Base-by-base conservation (phyloP, 1,284 basidiomycete species). In the Marasmius fiardii region DNA sequence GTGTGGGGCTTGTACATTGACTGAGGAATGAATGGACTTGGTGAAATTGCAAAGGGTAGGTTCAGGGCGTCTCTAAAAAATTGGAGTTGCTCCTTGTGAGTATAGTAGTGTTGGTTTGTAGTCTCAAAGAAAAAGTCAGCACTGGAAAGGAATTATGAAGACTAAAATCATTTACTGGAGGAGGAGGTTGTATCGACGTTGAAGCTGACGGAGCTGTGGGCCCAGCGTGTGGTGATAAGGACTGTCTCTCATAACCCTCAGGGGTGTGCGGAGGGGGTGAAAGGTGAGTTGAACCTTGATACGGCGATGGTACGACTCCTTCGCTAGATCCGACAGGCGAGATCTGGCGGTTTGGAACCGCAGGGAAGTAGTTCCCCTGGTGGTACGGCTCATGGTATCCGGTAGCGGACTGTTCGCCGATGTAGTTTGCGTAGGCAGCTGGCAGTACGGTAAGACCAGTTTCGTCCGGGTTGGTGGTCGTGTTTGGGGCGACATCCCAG, bases 1-100 rank as follows among this genome's bases (percentile, higher is more conserved):
- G 88, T 90, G 62, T 86, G 83, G 1, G 88, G 88, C 58, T 80
- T 80, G 65, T 90, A 90, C 67, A 85, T 80, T 41, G 62, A 70
- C 67, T 90, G 88, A 4, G 84, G 86, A 11, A 90, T 67, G 60
- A 82, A 81, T 5, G 76, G 75, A 1, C 75, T 74, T 24, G 69
- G 68, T 50, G 63, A 58, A 24, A 63, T 65, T 49, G 67, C 59
- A 43, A 67, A 63, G 1, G 73, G 74, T 18, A 76, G 67, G 24
- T 57, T 58, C 14, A 71, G 54, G 1, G 73, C 77, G 6, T 74
- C 70, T 47, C 69, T 71, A 63, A 79, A 81, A 51, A 76, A 66
- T 43, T 67, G 63, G 2, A 71, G 60, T 60, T 79, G 77, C 34
- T 80, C 71, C 20, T 70, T 67, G 64, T 77, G 72, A 8, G 68